phyloP scores from a whole-genome alignment of 768 basidiomycete genomes.

The Trametes coccinea region DNA sequence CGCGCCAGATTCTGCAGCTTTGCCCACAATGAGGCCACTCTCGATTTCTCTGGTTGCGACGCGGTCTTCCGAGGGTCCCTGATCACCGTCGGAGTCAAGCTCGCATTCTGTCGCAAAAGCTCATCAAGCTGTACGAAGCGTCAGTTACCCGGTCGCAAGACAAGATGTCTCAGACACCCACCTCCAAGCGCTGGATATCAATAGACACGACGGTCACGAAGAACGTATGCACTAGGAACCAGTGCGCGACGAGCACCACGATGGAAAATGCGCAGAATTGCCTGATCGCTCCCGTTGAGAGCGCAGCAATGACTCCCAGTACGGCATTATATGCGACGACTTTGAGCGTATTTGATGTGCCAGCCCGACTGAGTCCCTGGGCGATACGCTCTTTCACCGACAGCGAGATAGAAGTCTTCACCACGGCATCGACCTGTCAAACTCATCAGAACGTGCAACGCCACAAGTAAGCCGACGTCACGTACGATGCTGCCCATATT shows the following conservation, averaged over 20 bases:
- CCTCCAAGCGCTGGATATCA: conserved; percentile 92
- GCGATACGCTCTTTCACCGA: conserved; percentile 92
- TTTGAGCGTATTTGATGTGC: conserved; percentile 90
- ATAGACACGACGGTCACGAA: conserved; percentile 94
- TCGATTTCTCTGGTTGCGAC: conserved; percentile 35
- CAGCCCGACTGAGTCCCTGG: conserved; percentile 83
- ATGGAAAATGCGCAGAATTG: conserved; percentile 94
- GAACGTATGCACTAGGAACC: conserved; percentile 96
- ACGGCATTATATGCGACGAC: conserved; percentile 84
- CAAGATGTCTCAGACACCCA: conserved; percentile 32
- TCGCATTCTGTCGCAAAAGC: conserved; percentile 72
- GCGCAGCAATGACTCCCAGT: conserved; percentile 72
- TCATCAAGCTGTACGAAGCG: conserved; percentile 66
- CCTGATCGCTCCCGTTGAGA: conserved; percentile 77
- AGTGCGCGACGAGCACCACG: conserved; percentile 93
- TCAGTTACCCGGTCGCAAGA: conserved; percentile 11
- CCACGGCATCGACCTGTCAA: conserved; percentile 77
- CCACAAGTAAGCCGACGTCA: conserved; percentile 5
- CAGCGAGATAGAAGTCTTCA: conserved; percentile 80
- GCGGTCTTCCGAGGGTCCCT: conserved; percentile 23
- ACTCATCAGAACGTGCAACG: conserved; percentile 28
- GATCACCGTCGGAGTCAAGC: conserved; percentile 47
- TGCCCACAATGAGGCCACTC: conserved; percentile 44
- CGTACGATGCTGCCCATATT: conserved; percentile 95
- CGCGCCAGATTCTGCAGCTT: conserved; percentile 50